A percentile compares a stretch with the other conserved stretches of the same genome.
Evolutionary conservation across 2,329 filamentous ascomycete genomes (phyloP).

Genomic region (Clonostachys byssicola): DNA sequence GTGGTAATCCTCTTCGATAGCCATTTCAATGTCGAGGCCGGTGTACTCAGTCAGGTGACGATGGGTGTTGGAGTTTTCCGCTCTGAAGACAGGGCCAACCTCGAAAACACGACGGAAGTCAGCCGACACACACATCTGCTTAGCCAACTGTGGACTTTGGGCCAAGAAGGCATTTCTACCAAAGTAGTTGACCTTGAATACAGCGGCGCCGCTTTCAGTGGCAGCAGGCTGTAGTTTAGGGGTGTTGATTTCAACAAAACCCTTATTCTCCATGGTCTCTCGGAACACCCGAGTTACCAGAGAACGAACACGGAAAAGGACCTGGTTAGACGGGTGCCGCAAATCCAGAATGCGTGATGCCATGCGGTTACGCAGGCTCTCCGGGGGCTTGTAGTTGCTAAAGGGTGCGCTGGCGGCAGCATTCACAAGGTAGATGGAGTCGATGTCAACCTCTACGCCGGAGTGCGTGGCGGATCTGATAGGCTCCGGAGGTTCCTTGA

Average conservation of each 20-base stretch:
- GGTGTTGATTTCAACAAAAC: constrained; percentile 90
- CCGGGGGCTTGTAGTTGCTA: constrained; percentile 59
- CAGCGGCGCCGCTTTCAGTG: constrained; percentile 85
- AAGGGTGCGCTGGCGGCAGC: constrained; percentile 42
- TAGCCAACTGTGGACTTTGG: constrained; percentile 86
- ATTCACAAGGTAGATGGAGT: constrained; percentile 47
- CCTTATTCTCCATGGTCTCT: constrained; percentile 64
- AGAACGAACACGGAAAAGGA: constrained; percentile 83
- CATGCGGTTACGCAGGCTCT: constrained; percentile 64
- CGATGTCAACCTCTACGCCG: constrained; percentile 70
- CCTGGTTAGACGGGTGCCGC: constrained; percentile 80
- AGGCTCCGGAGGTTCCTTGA: constrained; percentile 70
- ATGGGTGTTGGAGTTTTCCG: constrained; percentile 94
- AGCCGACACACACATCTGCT: constrained; percentile 87
- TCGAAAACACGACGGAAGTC: constrained; percentile 90
- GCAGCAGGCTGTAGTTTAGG: constrained; percentile 88
- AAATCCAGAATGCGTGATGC: constrained; percentile 79
- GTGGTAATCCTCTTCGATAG: constrained; percentile 83
- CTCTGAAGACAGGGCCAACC: constrained; percentile 69
- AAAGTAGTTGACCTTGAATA: constrained; percentile 92
- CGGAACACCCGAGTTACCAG: constrained; percentile 79
- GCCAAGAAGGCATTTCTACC: constrained; percentile 81
- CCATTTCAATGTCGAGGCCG: constrained; percentile 89
- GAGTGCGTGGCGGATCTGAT: constrained; percentile 74
- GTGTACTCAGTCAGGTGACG: constrained; percentile 94